Base-by-base conservation (phyloP, 2,329 filamentous ascomycete genomes). In the Daldinia sp. region DNA sequence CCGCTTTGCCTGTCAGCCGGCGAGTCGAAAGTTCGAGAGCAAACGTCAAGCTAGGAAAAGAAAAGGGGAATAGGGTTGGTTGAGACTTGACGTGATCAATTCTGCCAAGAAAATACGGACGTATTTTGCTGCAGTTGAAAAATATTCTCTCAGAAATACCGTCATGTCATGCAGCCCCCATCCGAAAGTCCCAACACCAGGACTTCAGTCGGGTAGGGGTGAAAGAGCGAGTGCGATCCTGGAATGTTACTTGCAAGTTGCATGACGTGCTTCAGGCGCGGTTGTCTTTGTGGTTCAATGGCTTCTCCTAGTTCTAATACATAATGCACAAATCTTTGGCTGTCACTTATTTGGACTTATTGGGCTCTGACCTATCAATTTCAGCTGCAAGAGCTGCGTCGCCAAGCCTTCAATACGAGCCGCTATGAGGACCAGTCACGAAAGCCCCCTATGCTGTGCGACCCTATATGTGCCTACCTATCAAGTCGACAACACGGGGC, bases 331-430 rank as follows among this genome's bases (percentile, higher is more conserved):
- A 11, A 15, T 51, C 29, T 13, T 5, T 30, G 50, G 30, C 50
- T 8, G 15, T 30, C 27, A 30, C 27, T 45, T 32, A 29, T 29
- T 29, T 43, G 25, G 9, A 48, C 19, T 55, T 50, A 23, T 29
- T 43, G 25, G 9, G 48, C 19, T 55, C 54, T 39, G 17, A 47
- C 41, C 58, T 30, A 50, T 52, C 30, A 51, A 56, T 52, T 50
- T 27, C 29, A 27, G 27, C 56, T 59, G 64, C 58, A 61, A 30
- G 43, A 59, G 55, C 27, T 53, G 62, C 65, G 30, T 67, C 34
- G 65, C 65, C 62, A 67, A 67, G 65, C 43, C 56, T 56, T 23
- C 49, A 65, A 67, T 67, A 67, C 65, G 65, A 65, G 56, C 55
- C 55, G 50, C 59, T 25, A 53, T n/a, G 37, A 34, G 43, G 51